phyloP scores from a whole-genome alignment of 1,139 yeast species.

The Schwanniomyces etchellsii region DNA sequence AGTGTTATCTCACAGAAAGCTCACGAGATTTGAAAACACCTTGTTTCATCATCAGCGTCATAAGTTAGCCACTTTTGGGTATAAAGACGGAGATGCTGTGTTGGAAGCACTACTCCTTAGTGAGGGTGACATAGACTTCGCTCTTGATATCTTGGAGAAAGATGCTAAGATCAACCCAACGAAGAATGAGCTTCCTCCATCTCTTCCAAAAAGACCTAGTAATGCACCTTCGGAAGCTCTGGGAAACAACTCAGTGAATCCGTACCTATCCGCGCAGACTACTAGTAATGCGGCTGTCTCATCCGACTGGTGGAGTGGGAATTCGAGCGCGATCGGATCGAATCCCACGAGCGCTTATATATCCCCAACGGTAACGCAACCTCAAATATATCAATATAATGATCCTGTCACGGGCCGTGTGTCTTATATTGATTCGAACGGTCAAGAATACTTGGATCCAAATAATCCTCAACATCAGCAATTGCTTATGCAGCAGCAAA shows the following conservation, averaged over 20 bases:
- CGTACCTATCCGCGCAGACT: conserved; percentile 10
- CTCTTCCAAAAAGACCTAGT: conserved; percentile 42
- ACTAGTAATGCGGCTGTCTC: too few relatives aligned
- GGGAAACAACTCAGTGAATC: conserved; percentile 3
- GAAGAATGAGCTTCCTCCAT: conserved; percentile 34
- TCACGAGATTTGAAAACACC: conserved; percentile 37
- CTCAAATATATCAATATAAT: conserved; percentile 53
- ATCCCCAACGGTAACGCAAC: conserved; percentile 13
- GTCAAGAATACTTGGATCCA: conserved; percentile 57
- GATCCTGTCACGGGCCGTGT: conserved; percentile 59
- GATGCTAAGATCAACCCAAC: conserved; percentile 33
- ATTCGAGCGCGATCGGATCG: conserved; percentile 4
- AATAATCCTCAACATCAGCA: conserved; percentile 50
- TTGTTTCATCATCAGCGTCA: conserved; percentile 34
- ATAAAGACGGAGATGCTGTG: conserved; percentile 38
- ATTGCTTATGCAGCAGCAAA: conserved; percentile 37
- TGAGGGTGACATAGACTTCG: conserved; percentile 43
- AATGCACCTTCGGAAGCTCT: conserved; percentile 15
- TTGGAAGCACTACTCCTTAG: conserved; percentile 46
- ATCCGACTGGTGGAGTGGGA: conserved; percentile 22
- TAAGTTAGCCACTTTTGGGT: conserved; percentile 42
- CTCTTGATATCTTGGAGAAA: conserved; percentile 42
- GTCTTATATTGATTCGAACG: conserved; percentile 54
- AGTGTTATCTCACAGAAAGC: conserved; percentile 34
- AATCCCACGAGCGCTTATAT: conserved; percentile 11